Evolutionary conservation across 1,139 yeast genomes (phyloP), one percentile per base, ranked within the genome.

Genomic region (Blastobotrys arbuscula): DNA sequence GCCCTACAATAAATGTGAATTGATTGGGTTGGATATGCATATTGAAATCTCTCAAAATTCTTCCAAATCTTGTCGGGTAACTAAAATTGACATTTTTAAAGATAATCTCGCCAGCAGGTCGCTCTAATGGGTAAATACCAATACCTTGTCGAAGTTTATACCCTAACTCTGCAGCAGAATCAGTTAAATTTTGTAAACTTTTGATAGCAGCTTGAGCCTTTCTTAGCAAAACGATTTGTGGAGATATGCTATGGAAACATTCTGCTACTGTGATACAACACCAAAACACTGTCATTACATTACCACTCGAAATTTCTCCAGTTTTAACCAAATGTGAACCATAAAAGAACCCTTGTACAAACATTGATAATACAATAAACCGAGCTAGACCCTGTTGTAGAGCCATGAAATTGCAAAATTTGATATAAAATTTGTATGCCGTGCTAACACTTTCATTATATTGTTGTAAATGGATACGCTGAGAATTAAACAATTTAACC

Each of bases 281-380:
- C 59, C 88, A 82, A 60, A 92, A 88, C 31, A 95, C 84, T 0
- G 96, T 84, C 49, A 92, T 72, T 0, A 90, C 86, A 37, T 79
- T 76, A 15, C 84, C 82, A 1, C 87, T 69, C 1, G 70, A 58
- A 10, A 81, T 61, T 16, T 74, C 71, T 0, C 78, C 78, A 3
- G 67, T 63, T 39, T 68, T 66, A 3, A 88, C 82, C 72, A 86
- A 75, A 45, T 73, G 69, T 35, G 82, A 77, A 2, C 97, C 98
- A 66, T 82, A 90, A 85, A 95, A 89, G 59, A 90, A 86, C 0
- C 94, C 95, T 63, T 88, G 96, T 1, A 89, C 86, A 70, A 90
- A 89, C 81, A 88, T 82, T 60, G 81, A 62, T 35, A 87, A 70
- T 0, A 83, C 73, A 7, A 89, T 56, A 16, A 78, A 69, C 56